Evolutionary conservation across 768 basidiomycete species (phyloP).

Genomic region (Steccherinum ochraceum): DNA sequence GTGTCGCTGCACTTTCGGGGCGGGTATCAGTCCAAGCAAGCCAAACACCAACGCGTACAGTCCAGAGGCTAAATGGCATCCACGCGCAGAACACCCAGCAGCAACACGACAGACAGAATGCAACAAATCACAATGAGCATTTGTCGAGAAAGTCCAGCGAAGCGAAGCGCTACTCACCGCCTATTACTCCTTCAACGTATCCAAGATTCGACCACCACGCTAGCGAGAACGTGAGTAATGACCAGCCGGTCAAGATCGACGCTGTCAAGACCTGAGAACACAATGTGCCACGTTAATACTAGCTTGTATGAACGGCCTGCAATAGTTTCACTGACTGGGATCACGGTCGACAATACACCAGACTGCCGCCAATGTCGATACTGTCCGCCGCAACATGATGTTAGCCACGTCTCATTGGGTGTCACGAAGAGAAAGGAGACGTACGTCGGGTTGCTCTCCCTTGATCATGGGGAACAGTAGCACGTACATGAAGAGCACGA

Average conservation of each 20-base stretch:
- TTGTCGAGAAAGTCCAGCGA: neutral
- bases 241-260: slow-evolving; percentile 67
- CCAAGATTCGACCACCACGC: slow-evolving; percentile 66
- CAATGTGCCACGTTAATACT: too few species aligned
- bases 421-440: slow-evolving; percentile 22
- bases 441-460: slow-evolving; percentile 64
- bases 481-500: slow-evolving; percentile 68
- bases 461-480: slow-evolving; percentile 60
- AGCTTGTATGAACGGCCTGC: neutral
- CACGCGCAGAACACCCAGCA: too few species aligned
- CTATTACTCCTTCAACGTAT: slow-evolving; percentile 55
- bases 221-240: slow-evolving; percentile 52
- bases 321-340: slow-evolving; percentile 38
- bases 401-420: neutral
- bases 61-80: slow-evolving; percentile 47
- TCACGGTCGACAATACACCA: slow-evolving; percentile 57
- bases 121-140: too few species aligned
- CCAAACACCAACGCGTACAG: slow-evolving; percentile 68
- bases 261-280: slow-evolving; percentile 45
- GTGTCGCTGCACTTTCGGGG: slow-evolving; percentile 45
- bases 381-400: slow-evolving; percentile 27
- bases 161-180: slow-evolving; percentile 36
- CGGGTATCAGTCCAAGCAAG: slow-evolving; percentile 66
- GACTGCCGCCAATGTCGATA: slow-evolving; percentile 73
- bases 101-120: slow-evolving; percentile 1